Evolutionary conservation across 1,284 basidiomycete genomes (phyloP), one percentile per base, ranked within the genome.

Genomic region (Ustanciosporium gigantosporum): DNA sequence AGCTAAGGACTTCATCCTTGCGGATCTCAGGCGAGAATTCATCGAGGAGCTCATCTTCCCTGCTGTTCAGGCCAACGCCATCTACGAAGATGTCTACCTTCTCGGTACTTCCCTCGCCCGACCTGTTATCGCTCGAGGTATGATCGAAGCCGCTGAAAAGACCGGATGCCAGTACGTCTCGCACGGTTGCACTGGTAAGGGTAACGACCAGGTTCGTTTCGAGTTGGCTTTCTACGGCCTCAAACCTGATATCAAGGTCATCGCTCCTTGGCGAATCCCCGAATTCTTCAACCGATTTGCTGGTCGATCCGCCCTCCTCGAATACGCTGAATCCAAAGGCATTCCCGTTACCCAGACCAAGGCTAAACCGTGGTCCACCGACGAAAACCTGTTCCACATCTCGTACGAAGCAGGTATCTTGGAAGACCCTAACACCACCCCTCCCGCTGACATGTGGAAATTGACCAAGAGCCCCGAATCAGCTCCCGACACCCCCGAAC

Each of bases 401-500:
- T 98, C 93, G 19, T 98, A 97, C 82, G 94, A 99, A 81, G 94
- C 94, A 24, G 94, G 94, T 49, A 97, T 98, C 79, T 87, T 98
- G 64, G 95, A 99, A 80, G 90, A 98, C 79, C 94, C 94, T 68
- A 86, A 95, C 83, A 87, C 83, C 60, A 97, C 92, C 8, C 94
- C 95, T 47, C 94, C 94, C 23, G 80, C 81, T n/a, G 94, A 98
- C 83, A 99, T 99, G 94, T 99, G 95, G 94, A 97, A 96, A 81
- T 86, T 98, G 68, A 97, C 91, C 60, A 83, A 84, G 61, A 84
- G 88, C 25, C 88, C 91, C 43, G 87, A 91, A 76, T 80, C 87
- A 47, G 91, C 94, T 5, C 92, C 94, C 15, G 80, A 83, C 36
- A 83, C 83, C 5, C 89, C 92, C 24, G 90, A 97, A 77, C 84